phyloP scores from a whole-genome alignment of 2,329 filamentous ascomycete genomes.

The Zalaria obscura region DNA sequence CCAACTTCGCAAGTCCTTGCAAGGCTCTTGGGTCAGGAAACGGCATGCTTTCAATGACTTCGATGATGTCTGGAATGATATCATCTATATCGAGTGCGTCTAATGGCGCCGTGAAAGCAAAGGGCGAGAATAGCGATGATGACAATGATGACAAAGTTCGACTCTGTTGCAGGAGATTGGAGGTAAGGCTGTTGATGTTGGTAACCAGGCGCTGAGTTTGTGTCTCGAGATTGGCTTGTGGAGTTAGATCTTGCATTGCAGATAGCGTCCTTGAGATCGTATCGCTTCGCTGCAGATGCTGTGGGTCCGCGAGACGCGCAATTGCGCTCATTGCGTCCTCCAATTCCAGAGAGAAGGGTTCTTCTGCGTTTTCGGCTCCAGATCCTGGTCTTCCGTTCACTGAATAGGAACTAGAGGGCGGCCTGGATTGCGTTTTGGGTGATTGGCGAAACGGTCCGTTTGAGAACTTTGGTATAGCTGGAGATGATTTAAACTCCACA shows the following conservation, averaged over 20 bases:
- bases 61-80: constrained; percentile 52
- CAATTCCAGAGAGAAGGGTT: constrained; percentile 23
- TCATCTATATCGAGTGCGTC: constrained; percentile 54
- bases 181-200: constrained; percentile 38
- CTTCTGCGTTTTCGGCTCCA: constrained; percentile 1
- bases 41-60: constrained; percentile 53
- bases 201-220: constrained; percentile 19
- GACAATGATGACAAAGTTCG: constrained; percentile 61
- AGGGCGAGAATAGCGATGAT: constrained; percentile 55
- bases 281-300: constrained; percentile 15
- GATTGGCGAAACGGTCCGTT: neutral
- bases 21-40: constrained; percentile 50
- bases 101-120: constrained; percentile 46
- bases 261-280: constrained; percentile 17
- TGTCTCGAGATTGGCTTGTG: constrained; percentile 18
- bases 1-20: constrained; percentile 52
- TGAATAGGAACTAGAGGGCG: neutral
- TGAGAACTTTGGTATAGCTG: constrained; percentile 20
- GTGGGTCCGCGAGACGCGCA: constrained; percentile 15
- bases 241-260: constrained; percentile 19
- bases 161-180: constrained; percentile 61
- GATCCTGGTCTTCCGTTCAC: constrained; percentile 1
- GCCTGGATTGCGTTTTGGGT: neutral
- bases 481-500: constrained; percentile 23
- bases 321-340: constrained; percentile 19